Conservation (phyloP, 2,329 filamentous ascomycete species). For the Fusarium gaditjirri region DNA sequence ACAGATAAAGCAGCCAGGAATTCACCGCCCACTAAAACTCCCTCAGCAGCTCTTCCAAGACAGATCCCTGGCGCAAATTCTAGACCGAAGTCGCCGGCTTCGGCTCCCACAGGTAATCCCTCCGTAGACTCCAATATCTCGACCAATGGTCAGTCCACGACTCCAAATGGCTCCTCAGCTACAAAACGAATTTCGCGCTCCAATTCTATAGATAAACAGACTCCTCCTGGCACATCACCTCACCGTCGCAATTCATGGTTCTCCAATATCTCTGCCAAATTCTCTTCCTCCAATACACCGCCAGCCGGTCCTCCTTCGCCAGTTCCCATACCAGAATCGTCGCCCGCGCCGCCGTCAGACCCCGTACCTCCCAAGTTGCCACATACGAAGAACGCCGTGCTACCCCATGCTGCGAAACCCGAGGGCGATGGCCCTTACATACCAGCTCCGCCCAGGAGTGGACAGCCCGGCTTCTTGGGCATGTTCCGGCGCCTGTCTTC, state of each 20-base stretch:
- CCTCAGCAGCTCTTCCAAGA: constrained; percentile 47
- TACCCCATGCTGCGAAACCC: constrained; percentile 65
- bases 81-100: constrained; percentile 45
- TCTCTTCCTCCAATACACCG: constrained; percentile 68
- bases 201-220: constrained; percentile 50
- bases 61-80: constrained; percentile 47
- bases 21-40: constrained; percentile 42
- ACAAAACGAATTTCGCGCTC: constrained; percentile 48
- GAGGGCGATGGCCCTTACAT: constrained; percentile 75
- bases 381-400: constrained; percentile 66
- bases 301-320: constrained; percentile 47
- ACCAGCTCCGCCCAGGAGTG: constrained; percentile 77
- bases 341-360: constrained; percentile 49
- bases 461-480: constrained; percentile 78
- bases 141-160: constrained; percentile 38
- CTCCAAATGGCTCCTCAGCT: constrained; percentile 39
- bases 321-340: constrained; percentile 45
- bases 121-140: constrained; percentile 30
- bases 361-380: constrained; percentile 60
- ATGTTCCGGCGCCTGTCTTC: constrained; percentile 87
- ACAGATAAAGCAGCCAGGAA: constrained; percentile 48
- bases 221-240: constrained; percentile 49
- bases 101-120: constrained; percentile 35
- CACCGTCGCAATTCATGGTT: constrained; percentile 86
- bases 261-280: constrained; percentile 91